Evolutionary conservation across 768 basidiomycete genomes (phyloP).

Genomic region (Pleurotus sapidus): DNA sequence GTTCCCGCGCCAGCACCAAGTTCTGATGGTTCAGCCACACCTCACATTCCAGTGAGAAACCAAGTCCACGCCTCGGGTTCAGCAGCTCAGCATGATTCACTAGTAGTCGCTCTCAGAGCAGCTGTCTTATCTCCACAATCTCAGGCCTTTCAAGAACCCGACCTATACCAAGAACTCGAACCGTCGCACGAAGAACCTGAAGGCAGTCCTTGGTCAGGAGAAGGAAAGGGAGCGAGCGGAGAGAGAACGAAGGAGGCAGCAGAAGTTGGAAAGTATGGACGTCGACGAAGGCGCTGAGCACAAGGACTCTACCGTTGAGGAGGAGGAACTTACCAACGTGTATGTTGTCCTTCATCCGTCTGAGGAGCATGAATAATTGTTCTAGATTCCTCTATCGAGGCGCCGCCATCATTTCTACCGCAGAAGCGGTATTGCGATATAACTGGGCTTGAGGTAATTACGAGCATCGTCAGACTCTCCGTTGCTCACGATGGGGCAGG

Average conservation of each 20-base stretch:
- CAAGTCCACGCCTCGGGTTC: background rate
- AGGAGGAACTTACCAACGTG: conserved; percentile 75
- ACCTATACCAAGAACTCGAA: conserved; percentile 67
- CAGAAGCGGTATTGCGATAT: conserved; percentile 82
- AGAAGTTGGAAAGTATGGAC: conserved; percentile 52
- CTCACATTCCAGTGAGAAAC: conserved; percentile 35
- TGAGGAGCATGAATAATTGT: background rate
- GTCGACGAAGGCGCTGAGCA: conserved; percentile 39
- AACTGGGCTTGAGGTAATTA: conserved; percentile 70
- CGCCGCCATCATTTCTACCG: conserved; percentile 78
- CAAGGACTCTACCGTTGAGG: conserved; percentile 18
- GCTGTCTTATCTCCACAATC: conserved; percentile 65
- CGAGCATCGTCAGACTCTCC: background rate
- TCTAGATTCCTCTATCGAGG: conserved; percentile 77
- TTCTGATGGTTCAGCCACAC: conserved; percentile 43
- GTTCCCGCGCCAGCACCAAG: conserved; percentile 15
- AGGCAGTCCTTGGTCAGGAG: conserved; percentile 75
- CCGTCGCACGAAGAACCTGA: conserved; percentile 76
- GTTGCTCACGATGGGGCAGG: conserved; percentile 34
- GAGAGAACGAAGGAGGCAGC: conserved; percentile 53
- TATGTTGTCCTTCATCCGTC: conserved; percentile 26
- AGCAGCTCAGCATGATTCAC: background rate
- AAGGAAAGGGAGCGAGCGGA: conserved; percentile 73
- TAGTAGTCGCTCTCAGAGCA: conserved; percentile 69
- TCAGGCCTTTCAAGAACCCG: conserved; percentile 78